Base-by-base conservation (phyloP, 805 yeast genomes). In the Nakazawaea ishiwadae region DNA sequence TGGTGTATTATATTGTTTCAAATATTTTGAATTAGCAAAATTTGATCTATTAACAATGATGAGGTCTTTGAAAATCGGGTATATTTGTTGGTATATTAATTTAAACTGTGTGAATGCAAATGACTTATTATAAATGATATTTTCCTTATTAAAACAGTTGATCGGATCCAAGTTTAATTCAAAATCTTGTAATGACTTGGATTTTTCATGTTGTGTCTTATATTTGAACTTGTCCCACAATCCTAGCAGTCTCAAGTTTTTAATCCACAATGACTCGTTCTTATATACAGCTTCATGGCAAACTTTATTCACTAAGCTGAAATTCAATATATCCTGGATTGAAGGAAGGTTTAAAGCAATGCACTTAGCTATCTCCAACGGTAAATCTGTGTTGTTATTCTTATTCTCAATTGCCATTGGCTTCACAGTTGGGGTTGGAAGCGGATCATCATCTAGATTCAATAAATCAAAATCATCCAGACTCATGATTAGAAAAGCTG, bases 41-140 rank as follows among this genome's bases (percentile, higher is more conserved):
- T 62, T 60, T 7, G 58, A 44, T 39, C 61, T 60, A 42, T 62
- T 59, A 24, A 53, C 54, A n/a, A 62, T 45, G 15, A 62, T 46
- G 38, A 63, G 32, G 39, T 60, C 60, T 21, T 48, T 48, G 7
- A 61, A 42, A 3, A 60, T 48, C 1, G 67, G 67, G 4, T 50
- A 46, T 40, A 62, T 33, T n/a, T 47, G 48, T 7, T 51, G 43
- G 40, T 58, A 60, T 1, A 62, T 51, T 17, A 42, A 38, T 4
- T 51, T 53, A 39, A 63, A 62, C 20, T 39, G 44, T 4, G 16
- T 11, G 3, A 28, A 26, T 11, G 40, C 44, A 18, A 23, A 20
- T n/a, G 12, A n/a, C 12, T 11, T n/a, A 14, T 32, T 32, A 23
- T 18, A 14, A 4, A 35, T 14, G 11, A 32, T 31, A 8, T 9